Evolutionary conservation across 192 early-diverging fungal species (phyloP), one percentile per base, ranked within the genome.

Genomic region (Coemansia sp.): DNA sequence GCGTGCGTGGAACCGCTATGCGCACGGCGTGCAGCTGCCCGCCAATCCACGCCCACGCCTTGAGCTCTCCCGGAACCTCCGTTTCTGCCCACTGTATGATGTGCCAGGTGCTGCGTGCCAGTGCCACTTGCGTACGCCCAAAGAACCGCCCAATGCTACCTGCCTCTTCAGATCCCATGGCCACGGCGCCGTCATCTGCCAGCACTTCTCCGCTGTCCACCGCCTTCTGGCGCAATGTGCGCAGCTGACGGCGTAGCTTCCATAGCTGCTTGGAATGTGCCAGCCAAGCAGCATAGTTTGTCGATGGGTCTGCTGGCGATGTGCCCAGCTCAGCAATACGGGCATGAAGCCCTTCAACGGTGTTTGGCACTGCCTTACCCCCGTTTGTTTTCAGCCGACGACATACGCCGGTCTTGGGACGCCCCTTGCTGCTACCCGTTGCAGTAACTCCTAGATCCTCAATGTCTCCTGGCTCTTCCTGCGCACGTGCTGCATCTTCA

Each of bases 61-160:
- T 77, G 48, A 93, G 93, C 67, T 92, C 89, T 16, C 96, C 96
- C 5, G 87, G 87, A 2, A 60, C 82, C 36, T 94, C 91, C 6
- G 90, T 92, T 39, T 86, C 88, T 3, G 79, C 80, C 56, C 96
- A 87, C 56, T 94, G 91, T 16, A 99, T 43, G 11, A 99, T 80
- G 53, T 96, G 84, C 93, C 94, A 96, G 3, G 76, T 41, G 15
- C 80, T 78, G 16, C 73, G 80, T 15, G 87, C 57, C 21, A 96
- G 78, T 14, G 82, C 80, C 32, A 72, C 65, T 7, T 86, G 84
- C 44, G 91, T 86, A 26, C 77, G 78, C 45, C 81, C 66, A 65
- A 97, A 90, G 70, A 88, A 93, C 16, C 66, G 63, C 15, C 64
- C 64, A 23, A 66, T 36, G 26, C 21, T 31, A 18, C 31, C 45